Base-by-base conservation (phyloP, 768 basidiomycete genomes). In the Agaricus blazei region DNA sequence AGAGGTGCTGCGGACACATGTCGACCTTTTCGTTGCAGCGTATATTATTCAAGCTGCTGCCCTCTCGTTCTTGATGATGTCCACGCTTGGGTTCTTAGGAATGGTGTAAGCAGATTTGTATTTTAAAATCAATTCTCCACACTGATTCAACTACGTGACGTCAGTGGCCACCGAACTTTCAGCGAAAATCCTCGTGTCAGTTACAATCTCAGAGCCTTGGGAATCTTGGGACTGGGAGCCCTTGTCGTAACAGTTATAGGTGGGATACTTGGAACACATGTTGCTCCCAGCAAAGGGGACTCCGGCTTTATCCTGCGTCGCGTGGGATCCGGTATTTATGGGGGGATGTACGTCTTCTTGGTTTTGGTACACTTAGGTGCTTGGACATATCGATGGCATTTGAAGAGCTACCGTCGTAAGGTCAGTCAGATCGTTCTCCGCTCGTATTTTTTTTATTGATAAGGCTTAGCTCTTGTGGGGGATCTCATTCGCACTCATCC, bases 401-500 rank as follows among this genome's bases (percentile, higher is more conserved):
- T 81, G 62, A 70, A 75, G 58, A 72, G 64, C 48, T 76, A 76
- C 62, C 76, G 79, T 45, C 70, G 73, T 56, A 73, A 62, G 54
- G 83, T 77, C 64, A 57, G 78, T 40, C 31, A 19, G 29, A 41
- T 23, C 28, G 19, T 29, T 48, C 7, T 40, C 37, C 38, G 9
- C 48, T 58, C 8, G 11, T 58, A 46, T 9, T 51, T 36, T 47
- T 54, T 12, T 24, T 15, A 41, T 42, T 9, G 29, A 34, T 34
- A 11, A 8, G 34, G 11, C 26, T 47, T 45, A 88, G 87, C 72
- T 89, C 12, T 75, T 88, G 40, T 59, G 62, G 28, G 84, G 82
- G 27, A 68, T 86, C 44, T 71, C 80, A 23, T 27, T 69, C 46
- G 83, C 81, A 8, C 69, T 88, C 12, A 84, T 84, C 4, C 81